Base-by-base conservation (phyloP, 1,284 basidiomycete species). In the Fomitopsis palustris region DNA sequence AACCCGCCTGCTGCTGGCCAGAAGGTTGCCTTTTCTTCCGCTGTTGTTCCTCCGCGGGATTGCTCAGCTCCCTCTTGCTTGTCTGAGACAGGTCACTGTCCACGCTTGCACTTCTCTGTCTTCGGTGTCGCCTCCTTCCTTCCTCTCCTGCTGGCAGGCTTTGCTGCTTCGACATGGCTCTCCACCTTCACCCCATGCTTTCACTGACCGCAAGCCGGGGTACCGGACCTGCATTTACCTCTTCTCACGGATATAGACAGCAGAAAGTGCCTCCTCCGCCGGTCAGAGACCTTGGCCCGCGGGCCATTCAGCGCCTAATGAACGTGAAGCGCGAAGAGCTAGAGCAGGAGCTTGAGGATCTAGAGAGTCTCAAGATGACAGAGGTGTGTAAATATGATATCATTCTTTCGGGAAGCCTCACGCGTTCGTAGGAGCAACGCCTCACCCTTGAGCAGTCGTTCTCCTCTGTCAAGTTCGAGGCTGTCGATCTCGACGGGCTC, bases 401-500 rank as follows among this genome's bases (percentile, higher is more conserved):
- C 19, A 12, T 16, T 27, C n/a, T 27, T 4, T 23, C 42, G 27
- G 17, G 25, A 8, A 3, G n/a, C n/a, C 42, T 37, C 35, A n/a
- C n/a, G 25, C 37, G 21, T 16, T 27, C 21, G 14, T 23, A 81
- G 80, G 78, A 77, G 56, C 77, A 79, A 65, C 67, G 72, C 38
- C 69, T 72, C 29, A 69, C 69, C 1, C 70, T 81, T 21, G 33
- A 75, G n/a, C 66, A 69, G 53, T 74, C 79, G 5, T 81, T 81
- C 54, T 66, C 64, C 35, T 71, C 72, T 2, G 81, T 81, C 45
- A 81, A 80, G 59, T 74, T 75, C 7, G 81, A 82, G 53, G 81
- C 81, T 62, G 71, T 70, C 57, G 80, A 81, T 64, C 72, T 81
- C 12, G 80, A 81, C 55, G 81, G 81, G 3, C 59, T 80, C n/a